A percentile compares a stretch with the other conserved stretches of the same genome.
These are phyloP conservation scores for Naganishia sp. DNA, from an alignment of 1,284 basidiomycete species.

Conservation along the genomic window DNA sequence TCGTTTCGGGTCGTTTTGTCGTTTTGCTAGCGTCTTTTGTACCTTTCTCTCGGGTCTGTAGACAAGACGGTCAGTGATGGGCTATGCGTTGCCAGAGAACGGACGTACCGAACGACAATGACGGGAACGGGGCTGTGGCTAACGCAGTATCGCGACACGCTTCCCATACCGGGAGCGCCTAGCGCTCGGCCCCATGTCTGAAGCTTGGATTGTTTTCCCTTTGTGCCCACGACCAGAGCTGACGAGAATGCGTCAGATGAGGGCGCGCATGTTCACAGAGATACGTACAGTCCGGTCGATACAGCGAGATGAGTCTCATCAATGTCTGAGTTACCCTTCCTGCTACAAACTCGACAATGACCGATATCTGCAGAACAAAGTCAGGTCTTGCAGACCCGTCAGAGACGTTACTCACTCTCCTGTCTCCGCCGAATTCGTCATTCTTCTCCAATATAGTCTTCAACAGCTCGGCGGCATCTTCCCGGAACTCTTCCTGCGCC, in stretches of 20 bases:
- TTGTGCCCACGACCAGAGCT: conserved; percentile 85
- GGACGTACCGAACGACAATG: conserved; percentile 69
- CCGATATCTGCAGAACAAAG: conserved; percentile 64
- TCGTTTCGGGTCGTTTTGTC: conserved; percentile 78
- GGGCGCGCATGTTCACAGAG: background rate
- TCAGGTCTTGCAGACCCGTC: conserved; percentile 15
- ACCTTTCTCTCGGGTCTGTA: conserved; percentile 76
- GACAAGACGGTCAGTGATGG: background rate
- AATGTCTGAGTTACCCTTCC: conserved; percentile 86
- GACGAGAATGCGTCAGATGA: background rate
- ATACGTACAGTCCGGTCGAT: conserved; percentile 76
- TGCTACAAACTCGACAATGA: conserved; percentile 91
- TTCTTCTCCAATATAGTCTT: conserved; percentile 78
- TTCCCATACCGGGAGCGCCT: conserved; percentile 58
- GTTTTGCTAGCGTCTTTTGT: conserved; percentile 76
- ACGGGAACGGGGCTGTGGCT: conserved; percentile 88
- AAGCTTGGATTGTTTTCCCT: conserved; percentile 67
- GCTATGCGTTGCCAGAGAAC: background rate
- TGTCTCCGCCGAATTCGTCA: conserved; percentile 72
- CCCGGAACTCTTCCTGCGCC: conserved; percentile 74
- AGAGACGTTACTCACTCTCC: conserved; percentile 60
- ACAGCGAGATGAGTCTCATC: conserved; percentile 88
- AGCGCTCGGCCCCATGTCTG: conserved; percentile 63
- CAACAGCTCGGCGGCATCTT: conserved; percentile 84
- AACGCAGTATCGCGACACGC: conserved; percentile 68